Evolutionary conservation across 2,329 filamentous ascomycete genomes (phyloP), one percentile per base, ranked within the genome.

Genomic region (Hymenoscyphus repandus): DNA sequence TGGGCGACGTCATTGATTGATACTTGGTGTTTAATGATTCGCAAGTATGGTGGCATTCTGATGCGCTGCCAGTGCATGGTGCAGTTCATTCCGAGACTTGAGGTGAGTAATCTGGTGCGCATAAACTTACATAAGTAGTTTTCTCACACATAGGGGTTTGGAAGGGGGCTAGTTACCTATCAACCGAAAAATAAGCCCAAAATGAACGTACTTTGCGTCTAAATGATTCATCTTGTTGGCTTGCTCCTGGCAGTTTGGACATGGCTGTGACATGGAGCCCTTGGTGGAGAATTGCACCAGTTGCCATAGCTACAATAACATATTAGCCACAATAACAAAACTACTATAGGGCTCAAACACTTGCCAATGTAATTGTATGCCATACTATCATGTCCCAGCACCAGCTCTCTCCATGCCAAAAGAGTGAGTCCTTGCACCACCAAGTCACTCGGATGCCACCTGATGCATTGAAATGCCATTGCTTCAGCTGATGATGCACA

Each of bases 101-200:
- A 43, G 5, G 50, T 58, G 6, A 51, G 33, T 17, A 58, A 49
- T 18, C 55, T 58, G 36, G 11, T 27, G 7, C 7, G 22, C 7
- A 4, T 7, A 27, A 27, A n/a, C n/a, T n/a, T n/a, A n/a, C n/a
- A n/a, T n/a, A n/a, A n/a, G n/a, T n/a, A n/a, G n/a, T n/a, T n/a
- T n/a, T n/a, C n/a, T n/a, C n/a, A n/a, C n/a, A n/a, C n/a, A n/a
- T n/a, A n/a, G n/a, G n/a, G n/a, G n/a, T n/a, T n/a, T 34, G 32
- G 9, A 41, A 17, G 22, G 27, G 9, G n/a, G 22, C n/a, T 34
- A 31, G 47, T 34, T 46, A 50, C 53, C 49, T 42, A 40, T 56
- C 55, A 9, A 58, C 40, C 12, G 55, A 58, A 18, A 55, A 58
- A 45, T 56, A 58, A 3, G 46, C 38, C 53, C 53, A 58, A 31